Base-by-base conservation (phyloP, 352 stramenopile species). In the Aphanomyces euteiches region DNA sequence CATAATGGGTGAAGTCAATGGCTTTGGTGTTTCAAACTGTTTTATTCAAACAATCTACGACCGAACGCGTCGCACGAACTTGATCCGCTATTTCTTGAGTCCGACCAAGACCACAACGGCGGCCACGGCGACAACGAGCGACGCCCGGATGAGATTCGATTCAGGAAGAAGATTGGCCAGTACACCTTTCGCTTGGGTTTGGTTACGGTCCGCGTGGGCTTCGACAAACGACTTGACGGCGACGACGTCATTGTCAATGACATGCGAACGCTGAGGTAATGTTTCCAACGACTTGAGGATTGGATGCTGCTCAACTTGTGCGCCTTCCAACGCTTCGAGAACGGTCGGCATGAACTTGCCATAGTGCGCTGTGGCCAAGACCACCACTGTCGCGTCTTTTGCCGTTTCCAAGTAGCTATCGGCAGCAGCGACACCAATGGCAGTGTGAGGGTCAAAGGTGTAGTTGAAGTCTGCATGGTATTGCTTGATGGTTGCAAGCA, bases 341-440 rank as follows among this genome's bases (percentile, higher is more conserved):
- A 97, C 89, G 5, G 98, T 95, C 1, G 92, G 93, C 61, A 97
- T 78, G 75, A 99, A 99, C 82, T 99, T 99, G 74, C 90, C 97
- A 72, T 98, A 97, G 79, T 99, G 96, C 3, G 97, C 97, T 40
- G 96, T 99, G 5, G 96, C 97, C 10, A 99, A 83, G 41, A 97
- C 93, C 7, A 99, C 92, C 3, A 97, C 95, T 0, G 83, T 85
- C 15, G 76, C 77, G 63, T 84, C 72, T 4, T 86, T 76, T 40
- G 80, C 10, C 45, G 82, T 73, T 17, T 87, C 83, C 50, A 96
- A 73, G 67, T 87, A 90, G 53, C 66, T 85, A 78, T 97, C 86
- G 39, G 96, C 92, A 13, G 95, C 96, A 50, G 80, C 89, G 0
- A 97, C 92, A 56, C 96, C 97, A 64, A 99, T 97, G 45, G 97